phyloP scores from a whole-genome alignment of 2,329 filamentous ascomycete species.

The Endocalyx cinctus region DNA sequence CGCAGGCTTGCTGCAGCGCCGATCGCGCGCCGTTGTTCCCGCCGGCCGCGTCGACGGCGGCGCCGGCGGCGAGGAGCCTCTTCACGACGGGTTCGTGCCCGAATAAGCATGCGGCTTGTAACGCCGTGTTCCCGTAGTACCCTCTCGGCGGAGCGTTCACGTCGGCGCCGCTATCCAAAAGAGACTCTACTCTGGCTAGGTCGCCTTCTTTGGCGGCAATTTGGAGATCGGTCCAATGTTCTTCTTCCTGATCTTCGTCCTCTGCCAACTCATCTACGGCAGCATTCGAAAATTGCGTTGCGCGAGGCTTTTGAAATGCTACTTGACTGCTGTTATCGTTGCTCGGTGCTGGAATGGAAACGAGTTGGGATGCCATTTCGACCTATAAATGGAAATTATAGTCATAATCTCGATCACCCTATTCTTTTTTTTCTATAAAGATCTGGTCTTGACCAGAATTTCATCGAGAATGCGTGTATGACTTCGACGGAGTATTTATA shows the following conservation, averaged over 20 bases:
- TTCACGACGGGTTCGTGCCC: conserved; percentile 17
- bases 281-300: too few species aligned
- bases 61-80: conserved; percentile 14
- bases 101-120: conserved; percentile 23
- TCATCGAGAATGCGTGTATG: too few species aligned
- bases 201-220: conserved; percentile 28
- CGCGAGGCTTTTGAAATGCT: too few species aligned
- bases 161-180: conserved; percentile 22
- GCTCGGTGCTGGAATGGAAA: too few species aligned
- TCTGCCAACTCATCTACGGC: conserved; percentile 1
- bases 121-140: conserved; percentile 23
- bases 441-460: too few species aligned
- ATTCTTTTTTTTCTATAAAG: too few species aligned
- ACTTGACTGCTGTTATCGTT: too few species aligned
- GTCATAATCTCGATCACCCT: too few species aligned
- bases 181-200: conserved; percentile 15
- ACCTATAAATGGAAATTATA: too few species aligned
- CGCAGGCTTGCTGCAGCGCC: conserved; percentile 32
- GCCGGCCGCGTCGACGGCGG: conserved; percentile 22
- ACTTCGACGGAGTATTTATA: too few species aligned
- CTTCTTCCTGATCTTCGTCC: conserved; percentile 23
- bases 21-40: conserved; percentile 28
- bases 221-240: conserved; percentile 32
- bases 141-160: conserved; percentile 20
- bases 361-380: too few species aligned